Conservation (phyloP, 768 basidiomycete species). For the Hortiboletus campestris region DNA sequence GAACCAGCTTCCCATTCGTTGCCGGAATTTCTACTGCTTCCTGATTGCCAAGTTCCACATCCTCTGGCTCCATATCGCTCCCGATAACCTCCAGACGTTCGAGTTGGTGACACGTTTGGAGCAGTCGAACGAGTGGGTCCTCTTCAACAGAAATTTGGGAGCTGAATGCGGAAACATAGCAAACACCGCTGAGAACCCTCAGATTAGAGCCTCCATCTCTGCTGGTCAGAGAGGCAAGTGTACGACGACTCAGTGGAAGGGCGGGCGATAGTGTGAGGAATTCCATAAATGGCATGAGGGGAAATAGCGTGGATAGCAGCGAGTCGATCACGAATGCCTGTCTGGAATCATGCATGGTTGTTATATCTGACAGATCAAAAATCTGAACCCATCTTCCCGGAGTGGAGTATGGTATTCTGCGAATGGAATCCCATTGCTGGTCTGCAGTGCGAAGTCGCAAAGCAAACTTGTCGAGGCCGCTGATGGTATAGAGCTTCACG, state of each 20-base stretch:
- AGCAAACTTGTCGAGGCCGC: slow-evolving; percentile 56
- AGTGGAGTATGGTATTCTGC: slow-evolving; percentile 80
- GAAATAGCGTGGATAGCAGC: slow-evolving; percentile 61
- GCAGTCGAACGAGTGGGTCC: slow-evolving; percentile 57
- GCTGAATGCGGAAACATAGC: slow-evolving; percentile 41
- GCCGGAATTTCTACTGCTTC: slow-evolving; percentile 22
- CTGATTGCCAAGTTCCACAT: slow-evolving; percentile 37
- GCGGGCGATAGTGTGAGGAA: slow-evolving; percentile 52
- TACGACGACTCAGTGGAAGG: slow-evolving; percentile 60
- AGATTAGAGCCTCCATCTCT: slow-evolving; percentile 52
- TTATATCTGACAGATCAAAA: slow-evolving; percentile 65
- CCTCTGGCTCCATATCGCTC: slow-evolving; percentile 52
- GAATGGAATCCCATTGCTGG: slow-evolving; percentile 82
- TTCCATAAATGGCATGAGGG: slow-evolving; percentile 63
- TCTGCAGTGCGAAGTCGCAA: slow-evolving; percentile 60
- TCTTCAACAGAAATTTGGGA: slow-evolving; percentile 32
- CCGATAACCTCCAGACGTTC: slow-evolving; percentile 65
- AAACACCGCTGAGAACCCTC: slow-evolving; percentile 52
- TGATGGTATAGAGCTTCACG: slow-evolving; percentile 43
- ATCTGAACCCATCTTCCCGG: slow-evolving; percentile 85
- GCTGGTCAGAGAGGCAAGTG: slow-evolving; percentile 47
- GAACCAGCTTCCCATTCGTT: slow-evolving; percentile 41
- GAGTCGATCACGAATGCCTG: slow-evolving; percentile 59
- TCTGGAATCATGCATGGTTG: slow-evolving; percentile 38
- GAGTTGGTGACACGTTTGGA: slow-evolving; percentile 54